These are phyloP conservation scores for Fistulina hepatica DNA, from an alignment of 1,284 basidiomycete species.

Conservation along the genomic window DNA sequence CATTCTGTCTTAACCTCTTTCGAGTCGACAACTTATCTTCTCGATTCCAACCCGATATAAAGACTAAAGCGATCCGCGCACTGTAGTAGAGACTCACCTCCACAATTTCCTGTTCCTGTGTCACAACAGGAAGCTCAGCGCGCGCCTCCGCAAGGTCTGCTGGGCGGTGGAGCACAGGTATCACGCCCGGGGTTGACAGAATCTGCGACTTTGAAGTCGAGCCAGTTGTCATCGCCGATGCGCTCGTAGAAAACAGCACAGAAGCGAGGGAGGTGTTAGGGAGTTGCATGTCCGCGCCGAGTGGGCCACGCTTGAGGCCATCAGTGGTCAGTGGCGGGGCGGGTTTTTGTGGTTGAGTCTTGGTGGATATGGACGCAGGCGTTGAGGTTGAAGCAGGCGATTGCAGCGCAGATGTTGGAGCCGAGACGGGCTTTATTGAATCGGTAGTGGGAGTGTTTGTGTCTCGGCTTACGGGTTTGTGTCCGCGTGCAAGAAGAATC, in stretches of 20 bases:
- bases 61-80: too few species aligned
- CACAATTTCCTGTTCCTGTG: constrained; percentile 92
- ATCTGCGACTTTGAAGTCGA: not conserved
- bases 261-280: constrained; percentile 53
- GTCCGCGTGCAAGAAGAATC: constrained; percentile 47
- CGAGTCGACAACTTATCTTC: too few species aligned
- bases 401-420: constrained; percentile 9
- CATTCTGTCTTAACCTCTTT: too few species aligned
- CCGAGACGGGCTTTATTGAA: too few species aligned
- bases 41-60: too few species aligned
- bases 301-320: constrained; percentile 45
- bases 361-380: constrained; percentile 3
- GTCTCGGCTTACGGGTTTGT: too few species aligned
- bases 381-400: constrained; percentile 5
- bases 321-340: constrained; percentile 19
- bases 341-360: too few species aligned
- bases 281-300: constrained; percentile 54
- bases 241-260: constrained; percentile 31
- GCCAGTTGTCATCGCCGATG: constrained; percentile 8
- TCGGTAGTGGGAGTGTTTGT: too few species aligned
- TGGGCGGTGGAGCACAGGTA: constrained; percentile 57
- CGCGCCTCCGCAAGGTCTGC: constrained; percentile 70
- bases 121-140: constrained; percentile 78
- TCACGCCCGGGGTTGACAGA: constrained; percentile 22
- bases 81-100: too few species aligned